phyloP scores from a whole-genome alignment of 371 early-diverging fungal species.

The Mortierella sp. region DNA sequence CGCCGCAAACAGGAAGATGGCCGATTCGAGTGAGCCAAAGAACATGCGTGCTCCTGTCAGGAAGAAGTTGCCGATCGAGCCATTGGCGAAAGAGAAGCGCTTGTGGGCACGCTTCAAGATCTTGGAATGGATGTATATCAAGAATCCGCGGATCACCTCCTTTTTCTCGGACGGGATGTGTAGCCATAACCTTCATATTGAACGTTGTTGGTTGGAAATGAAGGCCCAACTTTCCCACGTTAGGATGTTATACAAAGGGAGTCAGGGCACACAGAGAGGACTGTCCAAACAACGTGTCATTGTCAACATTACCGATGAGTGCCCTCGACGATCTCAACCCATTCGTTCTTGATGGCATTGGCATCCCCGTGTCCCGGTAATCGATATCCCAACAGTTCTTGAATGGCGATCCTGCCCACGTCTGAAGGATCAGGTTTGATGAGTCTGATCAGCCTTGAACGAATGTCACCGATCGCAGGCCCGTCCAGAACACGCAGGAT shows the following conservation, averaged over 20 bases:
- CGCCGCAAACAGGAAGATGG: constrained; percentile 71
- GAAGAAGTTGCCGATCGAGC: constrained; percentile 81
- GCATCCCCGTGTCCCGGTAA: constrained; percentile 63
- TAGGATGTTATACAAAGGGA: no score
- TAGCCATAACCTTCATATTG: constrained; percentile 64
- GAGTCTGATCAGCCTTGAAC: constrained; percentile 69
- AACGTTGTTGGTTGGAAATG: background rate
- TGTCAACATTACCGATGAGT: constrained; percentile 74
- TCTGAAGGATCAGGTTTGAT: constrained; percentile 60
- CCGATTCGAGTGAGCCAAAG: constrained; percentile 74
- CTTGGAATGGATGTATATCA: constrained; percentile 74
- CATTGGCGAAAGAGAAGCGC: constrained; percentile 77
- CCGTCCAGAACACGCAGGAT: constrained; percentile 75
- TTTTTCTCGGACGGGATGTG: constrained; percentile 69
- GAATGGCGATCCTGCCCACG: constrained; percentile 63
- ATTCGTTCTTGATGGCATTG: constrained; percentile 67
- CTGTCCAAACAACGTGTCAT: background rate
- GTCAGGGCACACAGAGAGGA: background rate
- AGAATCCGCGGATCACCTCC: constrained; percentile 77
- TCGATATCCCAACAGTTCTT: constrained; percentile 73
- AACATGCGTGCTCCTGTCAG: constrained; percentile 78
- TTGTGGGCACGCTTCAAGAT: constrained; percentile 71
- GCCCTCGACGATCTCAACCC: constrained; percentile 76
- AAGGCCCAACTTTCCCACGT: no score
- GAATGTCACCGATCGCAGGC: constrained; percentile 77